Evolutionary conservation across 495 filamentous ascomycete species (phyloP).

Genomic region (Aspergillus ostianus): DNA sequence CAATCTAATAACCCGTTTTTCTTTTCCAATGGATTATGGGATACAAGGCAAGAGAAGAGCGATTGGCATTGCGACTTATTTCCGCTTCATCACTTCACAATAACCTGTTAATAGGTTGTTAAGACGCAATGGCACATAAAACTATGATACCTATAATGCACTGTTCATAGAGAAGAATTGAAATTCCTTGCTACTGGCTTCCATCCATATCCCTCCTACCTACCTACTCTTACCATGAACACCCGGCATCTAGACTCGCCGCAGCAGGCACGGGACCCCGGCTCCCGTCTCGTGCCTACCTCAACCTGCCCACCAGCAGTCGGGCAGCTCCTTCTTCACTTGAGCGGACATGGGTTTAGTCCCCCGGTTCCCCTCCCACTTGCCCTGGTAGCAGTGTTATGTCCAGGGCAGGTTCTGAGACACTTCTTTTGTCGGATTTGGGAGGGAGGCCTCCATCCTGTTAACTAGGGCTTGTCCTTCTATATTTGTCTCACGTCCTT

Average conservation of each 20-base stretch:
- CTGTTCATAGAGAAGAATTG: neutral
- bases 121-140: slow-evolving; percentile 44
- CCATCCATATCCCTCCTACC: neutral
- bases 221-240: neutral
- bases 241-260: no score
- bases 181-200: neutral
- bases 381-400: slow-evolving; percentile 9
- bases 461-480: slow-evolving; percentile 15
- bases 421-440: slow-evolving; percentile 1
- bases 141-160: neutral
- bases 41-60: slow-evolving; percentile 74
- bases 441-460: neutral
- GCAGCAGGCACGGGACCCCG: neutral
- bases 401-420: slow-evolving; percentile 10
- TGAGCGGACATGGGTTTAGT: neutral
- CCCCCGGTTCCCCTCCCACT: slow-evolving; percentile 5
- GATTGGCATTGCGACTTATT: slow-evolving; percentile 47
- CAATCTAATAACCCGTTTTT: slow-evolving; percentile 70
- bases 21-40: slow-evolving; percentile 52
- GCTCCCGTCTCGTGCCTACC: neutral
- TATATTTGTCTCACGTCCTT: slow-evolving; percentile 22
- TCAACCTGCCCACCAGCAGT: neutral
- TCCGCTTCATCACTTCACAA: slow-evolving; percentile 49
- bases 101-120: slow-evolving; percentile 35
- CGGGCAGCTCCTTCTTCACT: slow-evolving; percentile 19